Evolutionary conservation across 768 basidiomycete species (phyloP).

Genomic region (Suillus hirtellus): DNA sequence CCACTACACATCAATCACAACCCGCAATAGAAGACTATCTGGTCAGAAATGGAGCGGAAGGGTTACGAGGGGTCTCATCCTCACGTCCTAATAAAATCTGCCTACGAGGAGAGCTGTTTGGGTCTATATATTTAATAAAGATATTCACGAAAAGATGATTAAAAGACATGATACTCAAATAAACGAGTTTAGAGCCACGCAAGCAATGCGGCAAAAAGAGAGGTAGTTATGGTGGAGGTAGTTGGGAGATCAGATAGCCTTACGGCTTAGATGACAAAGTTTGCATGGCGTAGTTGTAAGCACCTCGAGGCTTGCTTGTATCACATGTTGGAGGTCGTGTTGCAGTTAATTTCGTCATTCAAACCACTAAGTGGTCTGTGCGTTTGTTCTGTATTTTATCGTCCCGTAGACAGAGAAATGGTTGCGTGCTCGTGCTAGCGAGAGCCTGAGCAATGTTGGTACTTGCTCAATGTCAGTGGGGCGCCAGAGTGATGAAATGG

Average conservation of each 20-base stretch:
- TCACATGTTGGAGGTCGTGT: not conserved
- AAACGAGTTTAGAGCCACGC: not conserved
- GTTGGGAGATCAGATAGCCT: not conserved
- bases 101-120: conserved; percentile 72
- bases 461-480: not conserved
- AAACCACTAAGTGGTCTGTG: not conserved
- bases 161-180: not conserved
- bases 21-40: conserved; percentile 90
- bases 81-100: conserved; percentile 70
- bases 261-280: not conserved
- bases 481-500: not conserved
- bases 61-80: conserved; percentile 52
- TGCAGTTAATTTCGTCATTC: not conserved
- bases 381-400: not conserved
- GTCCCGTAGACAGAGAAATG: not conserved
- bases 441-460: not conserved
- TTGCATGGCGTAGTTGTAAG: not conserved
- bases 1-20: conserved; percentile 84
- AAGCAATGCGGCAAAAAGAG: not conserved
- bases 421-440: not conserved
- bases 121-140: conserved; percentile 46
- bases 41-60: conserved; percentile 48
- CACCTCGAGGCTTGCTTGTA: not conserved
- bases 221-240: not conserved
- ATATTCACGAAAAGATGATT: conserved; percentile 5